Base-by-base conservation (phyloP, 371 early-diverging fungal species). In the Circinella minor region DNA sequence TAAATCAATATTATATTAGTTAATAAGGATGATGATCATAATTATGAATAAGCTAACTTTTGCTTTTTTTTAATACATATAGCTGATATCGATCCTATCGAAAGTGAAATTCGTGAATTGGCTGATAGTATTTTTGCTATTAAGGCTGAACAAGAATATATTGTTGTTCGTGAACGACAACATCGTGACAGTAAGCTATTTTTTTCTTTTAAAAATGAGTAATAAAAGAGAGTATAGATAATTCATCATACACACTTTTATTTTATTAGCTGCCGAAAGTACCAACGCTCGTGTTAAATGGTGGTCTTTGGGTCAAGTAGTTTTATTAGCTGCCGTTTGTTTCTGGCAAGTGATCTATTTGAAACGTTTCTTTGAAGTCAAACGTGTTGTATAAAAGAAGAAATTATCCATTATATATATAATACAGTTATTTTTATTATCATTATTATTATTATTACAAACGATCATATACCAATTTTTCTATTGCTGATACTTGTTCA, bases 361-460 rank as follows among this genome's bases (percentile, higher is more conserved):
- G 55, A 91, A 89, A 74, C 86, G 89, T 36, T 92, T 92, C 81
- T 93, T 93, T 70, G 92, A 92, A 82, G 91, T 88, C 60, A 90
- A 90, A 74, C 88, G 93, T 63, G 83, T 88, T 18, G 90, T 93
- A 59, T 92, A 87, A 80, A 47, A 34, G 49, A 61, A 73, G 46
- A 43, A 54, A 13, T 15, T 36, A 6, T 55, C 13, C 11, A 11
- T 13, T 10, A 54, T 4, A 61, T 18, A 64, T 63, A 17, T 34
- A 9, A 57, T 9, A 57, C 9, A 57, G 6, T 18, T 10, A 60
- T 1, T 60, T 13, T 18, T 14, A 37, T 11, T 60, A 1, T 60
- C 11, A 60, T 14, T 51, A 51, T 51, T 51, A 51, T 51, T 51
- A 51, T 51, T 51, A 4, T 47, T 71, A 68, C 49, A 76, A 48